phyloP scores from a whole-genome alignment of 768 basidiomycete genomes.

The Fomitopsis pulvina region DNA sequence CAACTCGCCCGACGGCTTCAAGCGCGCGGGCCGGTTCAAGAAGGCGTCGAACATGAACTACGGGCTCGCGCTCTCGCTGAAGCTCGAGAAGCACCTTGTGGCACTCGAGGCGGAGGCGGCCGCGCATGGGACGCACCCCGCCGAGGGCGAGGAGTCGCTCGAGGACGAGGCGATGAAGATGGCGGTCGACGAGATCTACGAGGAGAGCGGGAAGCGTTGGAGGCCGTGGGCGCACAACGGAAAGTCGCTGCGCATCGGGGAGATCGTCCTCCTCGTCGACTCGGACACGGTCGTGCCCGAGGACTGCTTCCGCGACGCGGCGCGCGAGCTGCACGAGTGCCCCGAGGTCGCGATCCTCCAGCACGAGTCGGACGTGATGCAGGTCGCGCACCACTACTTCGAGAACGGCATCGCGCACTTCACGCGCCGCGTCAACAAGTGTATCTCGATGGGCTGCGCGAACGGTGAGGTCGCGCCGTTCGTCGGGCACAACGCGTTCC shows the following conservation, averaged over 20 bases:
- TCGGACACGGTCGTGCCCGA: constrained; percentile 78
- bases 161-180: constrained; percentile 70
- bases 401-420: constrained; percentile 89
- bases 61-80: constrained; percentile 60
- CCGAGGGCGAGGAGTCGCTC: constrained; percentile 40
- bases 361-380: constrained; percentile 91
- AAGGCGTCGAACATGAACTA: constrained; percentile 94
- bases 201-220: constrained; percentile 51
- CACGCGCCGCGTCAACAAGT: constrained; percentile 80
- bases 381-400: constrained; percentile 85
- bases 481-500: constrained; percentile 84
- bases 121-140: constrained; percentile 30
- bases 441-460: constrained; percentile 72
- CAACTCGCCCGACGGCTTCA: constrained; percentile 54
- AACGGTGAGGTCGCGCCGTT: constrained; percentile 82
- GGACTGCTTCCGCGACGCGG: constrained; percentile 89
- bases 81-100: constrained; percentile 45
- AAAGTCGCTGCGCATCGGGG: constrained; percentile 68
- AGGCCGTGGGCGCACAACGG: constrained; percentile 76
- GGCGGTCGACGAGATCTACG: constrained; percentile 68
- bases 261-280: constrained; percentile 76
- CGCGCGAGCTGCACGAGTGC: constrained; percentile 74
- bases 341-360: constrained; percentile 87
- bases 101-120: constrained; percentile 38
- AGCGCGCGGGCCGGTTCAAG: constrained; percentile 87